These are phyloP conservation scores for Globisporangium acanthophoron DNA, from an alignment of 352 stramenopile genomes.

Conservation along the genomic window DNA sequence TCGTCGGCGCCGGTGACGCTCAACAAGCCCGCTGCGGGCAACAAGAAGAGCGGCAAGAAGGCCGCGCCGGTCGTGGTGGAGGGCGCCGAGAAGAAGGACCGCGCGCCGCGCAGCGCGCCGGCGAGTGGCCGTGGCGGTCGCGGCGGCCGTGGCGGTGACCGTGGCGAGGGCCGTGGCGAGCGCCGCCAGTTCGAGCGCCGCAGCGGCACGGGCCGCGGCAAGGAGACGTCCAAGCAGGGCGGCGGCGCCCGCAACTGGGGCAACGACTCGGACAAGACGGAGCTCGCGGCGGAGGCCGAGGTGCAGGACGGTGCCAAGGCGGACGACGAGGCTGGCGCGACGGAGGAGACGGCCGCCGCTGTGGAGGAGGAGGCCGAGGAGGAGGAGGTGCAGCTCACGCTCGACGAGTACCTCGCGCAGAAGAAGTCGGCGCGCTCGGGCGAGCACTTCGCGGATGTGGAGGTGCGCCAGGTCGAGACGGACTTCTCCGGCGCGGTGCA, in stretches of 20 bases:
- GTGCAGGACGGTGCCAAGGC: conserved; percentile 52
- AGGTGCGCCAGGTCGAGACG: conserved; percentile 84
- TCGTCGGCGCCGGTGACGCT: conserved; percentile 54
- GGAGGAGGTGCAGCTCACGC: conserved; percentile 80
- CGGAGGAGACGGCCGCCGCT: conserved; percentile 27
- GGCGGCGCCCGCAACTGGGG: conserved; percentile 96
- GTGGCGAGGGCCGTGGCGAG: conserved; percentile 29
- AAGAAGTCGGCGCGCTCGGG: conserved; percentile 63
- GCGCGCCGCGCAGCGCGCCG: conserved; percentile 39
- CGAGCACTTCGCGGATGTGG: conserved; percentile 77
- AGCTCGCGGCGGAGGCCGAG: conserved; percentile 64
- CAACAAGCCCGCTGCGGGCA: conserved; percentile 81
- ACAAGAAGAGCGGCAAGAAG: conserved; percentile 80
- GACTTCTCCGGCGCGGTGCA: conserved; percentile 80
- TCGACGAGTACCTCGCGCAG: conserved; percentile 82
- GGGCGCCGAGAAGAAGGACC: conserved; percentile 45
- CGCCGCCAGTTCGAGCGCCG: conserved; percentile 91
- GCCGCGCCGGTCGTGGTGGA: conserved; percentile 25
- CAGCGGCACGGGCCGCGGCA: conserved; percentile 93
- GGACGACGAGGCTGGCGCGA: conserved; percentile 58
- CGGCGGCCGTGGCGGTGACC: conserved; percentile 39
- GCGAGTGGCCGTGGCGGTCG: conserved; percentile 38
- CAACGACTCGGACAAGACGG: conserved; percentile 90
- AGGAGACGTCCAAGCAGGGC: conserved; percentile 94
- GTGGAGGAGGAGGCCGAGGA: conserved; percentile 57